Percentiles rank a stretch among this genome's conserved stretches.
Conservation (phyloP, 2,329 filamentous ascomycete genomes). For the Neurospora sp. region DNA sequence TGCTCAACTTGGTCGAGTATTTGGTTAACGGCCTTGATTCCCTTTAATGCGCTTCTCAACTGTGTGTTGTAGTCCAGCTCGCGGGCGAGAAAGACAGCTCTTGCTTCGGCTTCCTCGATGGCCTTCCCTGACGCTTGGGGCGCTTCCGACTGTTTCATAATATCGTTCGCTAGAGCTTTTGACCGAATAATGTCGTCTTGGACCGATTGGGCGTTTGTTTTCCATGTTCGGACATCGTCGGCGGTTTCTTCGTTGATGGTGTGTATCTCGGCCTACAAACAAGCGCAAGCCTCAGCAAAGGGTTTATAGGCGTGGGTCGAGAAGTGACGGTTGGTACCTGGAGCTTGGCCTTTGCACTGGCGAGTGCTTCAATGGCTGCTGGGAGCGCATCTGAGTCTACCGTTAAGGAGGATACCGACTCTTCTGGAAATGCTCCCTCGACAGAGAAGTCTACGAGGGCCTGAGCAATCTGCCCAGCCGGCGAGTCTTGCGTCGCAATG, state of each 20-base stretch:
- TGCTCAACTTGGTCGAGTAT: constrained; percentile 54
- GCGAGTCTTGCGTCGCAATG: constrained; percentile 1
- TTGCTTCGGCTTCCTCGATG: constrained; percentile 42
- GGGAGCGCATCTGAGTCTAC: constrained; percentile 28
- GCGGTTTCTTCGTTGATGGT: constrained; percentile 66
- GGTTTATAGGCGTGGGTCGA: not conserved
- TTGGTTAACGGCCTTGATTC: constrained; percentile 47
- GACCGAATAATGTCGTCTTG: constrained; percentile 79
- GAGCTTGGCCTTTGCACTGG: constrained; percentile 32
- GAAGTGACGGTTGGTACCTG: constrained; percentile 26
- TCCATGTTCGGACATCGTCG: constrained; percentile 77
- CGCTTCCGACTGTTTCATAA: constrained; percentile 66
- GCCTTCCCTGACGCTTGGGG: constrained; percentile 43
- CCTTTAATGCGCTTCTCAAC: constrained; percentile 39
- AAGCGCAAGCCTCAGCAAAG: constrained; percentile 6
- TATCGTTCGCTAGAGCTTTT: constrained; percentile 68
- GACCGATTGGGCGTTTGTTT: constrained; percentile 70
- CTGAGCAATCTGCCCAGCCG: constrained; percentile 29
- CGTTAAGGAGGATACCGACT: constrained; percentile 30
- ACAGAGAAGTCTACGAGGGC: constrained; percentile 56
- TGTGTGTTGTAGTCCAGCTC: constrained; percentile 52
- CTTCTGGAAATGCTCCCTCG: constrained; percentile 37
- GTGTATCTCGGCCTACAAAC: constrained; percentile 57
- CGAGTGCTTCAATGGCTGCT: constrained; percentile 31
- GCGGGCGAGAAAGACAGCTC: constrained; percentile 44